A percentile compares a stretch with the other conserved stretches of the same genome.
Evolutionary conservation across 1,284 basidiomycete genomes (phyloP).

Genomic region (Rhodotorula mucilaginosa): DNA sequence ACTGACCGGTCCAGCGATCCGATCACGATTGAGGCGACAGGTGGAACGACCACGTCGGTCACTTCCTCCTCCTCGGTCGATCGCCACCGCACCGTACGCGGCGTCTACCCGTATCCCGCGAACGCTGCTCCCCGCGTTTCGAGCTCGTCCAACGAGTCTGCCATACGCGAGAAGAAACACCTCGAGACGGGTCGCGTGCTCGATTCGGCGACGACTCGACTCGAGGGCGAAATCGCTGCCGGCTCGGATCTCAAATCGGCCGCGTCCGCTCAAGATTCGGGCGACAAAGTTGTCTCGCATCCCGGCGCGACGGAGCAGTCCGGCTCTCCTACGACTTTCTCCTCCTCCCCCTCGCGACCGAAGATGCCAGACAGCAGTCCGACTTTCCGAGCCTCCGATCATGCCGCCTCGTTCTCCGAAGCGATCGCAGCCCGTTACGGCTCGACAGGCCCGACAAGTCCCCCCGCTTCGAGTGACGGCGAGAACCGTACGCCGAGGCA

Average conservation of each 20-base stretch:
- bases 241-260: neutral
- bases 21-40: neutral
- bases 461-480: conserved; percentile 1
- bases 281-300: neutral
- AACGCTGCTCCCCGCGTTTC: neutral
- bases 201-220: neutral
- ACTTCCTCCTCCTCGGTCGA: neutral
- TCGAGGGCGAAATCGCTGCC: neutral
- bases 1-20: neutral
- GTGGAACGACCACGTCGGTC: no score
- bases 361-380: conserved; percentile 19
- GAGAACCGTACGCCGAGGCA: conserved; percentile 12
- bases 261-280: neutral
- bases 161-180: neutral
- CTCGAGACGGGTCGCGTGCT: neutral
- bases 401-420: conserved; percentile 1
- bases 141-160: neutral
- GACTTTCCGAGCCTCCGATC: conserved; percentile 18
- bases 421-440: neutral
- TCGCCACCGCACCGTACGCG: conserved; percentile 23
- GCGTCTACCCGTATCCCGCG: neutral
- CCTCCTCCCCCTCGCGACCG: conserved; percentile 4
- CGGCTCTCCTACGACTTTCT: neutral
- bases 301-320: neutral
- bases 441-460: no score